Conservation (phyloP, 306 rosid genomes). For the Urtica urens region DNA sequence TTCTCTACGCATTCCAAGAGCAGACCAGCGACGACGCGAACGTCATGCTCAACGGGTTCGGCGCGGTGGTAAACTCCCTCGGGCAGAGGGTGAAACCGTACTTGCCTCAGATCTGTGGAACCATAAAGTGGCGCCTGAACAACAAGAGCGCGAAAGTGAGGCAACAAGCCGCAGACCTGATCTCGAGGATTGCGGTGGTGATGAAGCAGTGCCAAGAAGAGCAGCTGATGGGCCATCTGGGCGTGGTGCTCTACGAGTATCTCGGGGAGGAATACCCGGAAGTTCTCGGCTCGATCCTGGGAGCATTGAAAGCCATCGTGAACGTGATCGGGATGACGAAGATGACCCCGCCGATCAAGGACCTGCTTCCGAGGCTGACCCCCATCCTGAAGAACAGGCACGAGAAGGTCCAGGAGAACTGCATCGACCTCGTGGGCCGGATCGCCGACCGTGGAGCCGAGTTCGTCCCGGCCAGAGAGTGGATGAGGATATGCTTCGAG, state of each 20-base stretch:
- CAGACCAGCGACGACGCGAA: conserved; percentile 98
- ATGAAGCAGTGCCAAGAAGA: conserved; percentile 99
- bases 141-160: conserved; percentile 96
- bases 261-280: conserved; percentile 96
- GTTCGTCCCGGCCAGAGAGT: conserved; percentile 91
- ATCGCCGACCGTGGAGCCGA: conserved; percentile 98
- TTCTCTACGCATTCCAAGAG: conserved; percentile 96
- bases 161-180: conserved; percentile 94
- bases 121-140: conserved; percentile 91
- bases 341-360: conserved; percentile 98
- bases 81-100: conserved; percentile 90
- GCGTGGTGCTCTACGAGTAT: conserved; percentile 89
- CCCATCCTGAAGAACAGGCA: conserved; percentile 96
- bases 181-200: conserved; percentile 88
- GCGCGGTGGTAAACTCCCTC: conserved; percentile 90
- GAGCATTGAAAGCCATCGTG: conserved; percentile 93
- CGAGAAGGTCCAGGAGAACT: conserved; percentile 93
- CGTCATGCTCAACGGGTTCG: conserved; percentile 95
- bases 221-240: conserved; percentile 96
- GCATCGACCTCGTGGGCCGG: conserved; percentile 88
- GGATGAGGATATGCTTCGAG: conserved; percentile 98
- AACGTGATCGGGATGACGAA: conserved; percentile 97
- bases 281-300: conserved; percentile 85
- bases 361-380: conserved; percentile 86
- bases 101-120: conserved; percentile 96